Conservation (phyloP, 352 stramenopile species). For the Phytophthora idaei region DNA sequence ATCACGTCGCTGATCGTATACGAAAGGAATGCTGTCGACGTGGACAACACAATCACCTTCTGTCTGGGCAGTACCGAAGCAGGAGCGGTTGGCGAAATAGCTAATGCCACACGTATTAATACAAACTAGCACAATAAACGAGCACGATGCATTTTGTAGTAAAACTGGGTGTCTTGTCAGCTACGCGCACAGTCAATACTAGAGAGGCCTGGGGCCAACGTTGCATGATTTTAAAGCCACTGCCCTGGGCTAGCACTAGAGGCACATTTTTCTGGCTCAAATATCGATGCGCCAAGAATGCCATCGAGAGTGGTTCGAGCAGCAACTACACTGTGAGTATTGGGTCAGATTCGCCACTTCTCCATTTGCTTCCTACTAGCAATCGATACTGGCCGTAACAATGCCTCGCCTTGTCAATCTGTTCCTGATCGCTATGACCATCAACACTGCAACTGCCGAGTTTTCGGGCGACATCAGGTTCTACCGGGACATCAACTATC, state of each 20-base stretch:
- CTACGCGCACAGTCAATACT: not conserved
- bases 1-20: conserved; percentile 19
- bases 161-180: too few species aligned
- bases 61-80: not conserved
- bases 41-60: conserved; percentile 12
- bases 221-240: not conserved
- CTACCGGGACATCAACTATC: conserved; percentile 24
- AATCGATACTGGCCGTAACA: not conserved
- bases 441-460: not conserved
- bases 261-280: conserved; percentile 1
- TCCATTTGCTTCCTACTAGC: conserved; percentile 3
- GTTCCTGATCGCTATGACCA: not conserved
- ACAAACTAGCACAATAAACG: not conserved
- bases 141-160: too few species aligned
- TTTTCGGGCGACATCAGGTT: conserved; percentile 16
- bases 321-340: not conserved
- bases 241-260: not conserved
- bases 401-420: not conserved
- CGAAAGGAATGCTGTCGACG: conserved; percentile 6
- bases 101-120: not conserved
- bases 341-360: not conserved
- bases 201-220: not conserved
- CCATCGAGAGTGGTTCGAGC: not conserved
- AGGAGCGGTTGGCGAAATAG: not conserved
- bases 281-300: not conserved